Percentiles rank a stretch among this genome's conserved stretches.
These are phyloP conservation scores for Protea cynaroides DNA, from an alignment of 164 flowering plant species.

Conservation along the genomic window DNA sequence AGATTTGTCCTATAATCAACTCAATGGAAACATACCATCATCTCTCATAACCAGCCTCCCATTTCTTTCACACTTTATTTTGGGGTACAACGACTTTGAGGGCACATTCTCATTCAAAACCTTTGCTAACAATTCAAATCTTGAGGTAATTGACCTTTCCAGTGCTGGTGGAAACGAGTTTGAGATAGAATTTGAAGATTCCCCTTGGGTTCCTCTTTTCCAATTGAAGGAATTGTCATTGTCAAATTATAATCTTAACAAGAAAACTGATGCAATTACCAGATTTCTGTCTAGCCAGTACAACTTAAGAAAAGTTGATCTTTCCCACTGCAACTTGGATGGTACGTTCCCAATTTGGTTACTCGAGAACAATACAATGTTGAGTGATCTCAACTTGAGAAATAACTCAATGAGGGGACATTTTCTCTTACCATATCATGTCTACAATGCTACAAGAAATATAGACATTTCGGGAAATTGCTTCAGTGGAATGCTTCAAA, in stretches of 20 bases:
- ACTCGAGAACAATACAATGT: not conserved
- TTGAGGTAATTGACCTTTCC: not conserved
- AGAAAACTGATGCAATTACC: not conserved
- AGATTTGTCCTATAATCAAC: constrained; percentile 5
- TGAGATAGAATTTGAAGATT: constrained; percentile 3
- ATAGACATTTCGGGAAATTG: not conserved
- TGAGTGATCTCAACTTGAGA: not conserved
- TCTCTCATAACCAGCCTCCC: constrained; percentile 1
- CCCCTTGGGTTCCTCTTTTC: constrained; percentile 3
- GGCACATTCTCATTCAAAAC: not conserved
- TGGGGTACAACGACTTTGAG: constrained; percentile 1
- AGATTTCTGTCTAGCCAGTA: constrained; percentile 2
- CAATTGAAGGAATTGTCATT: constrained; percentile 4
- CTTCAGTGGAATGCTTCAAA: not conserved
- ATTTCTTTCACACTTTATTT: constrained; percentile 1
- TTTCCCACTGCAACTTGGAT: constrained; percentile 4
- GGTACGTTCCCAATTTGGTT: constrained; percentile 7
- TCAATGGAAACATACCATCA: constrained; percentile 5
- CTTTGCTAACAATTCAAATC: constrained; percentile 5
- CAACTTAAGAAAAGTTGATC: constrained; percentile 3
- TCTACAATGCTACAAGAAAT: no score
- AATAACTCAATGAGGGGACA: not conserved
- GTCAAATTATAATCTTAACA: constrained; percentile 4
- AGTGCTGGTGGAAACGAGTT: not conserved
- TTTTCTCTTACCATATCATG: not conserved